Base-by-base conservation (phyloP, 2,329 filamentous ascomycete species). In the Beauveria sp. region DNA sequence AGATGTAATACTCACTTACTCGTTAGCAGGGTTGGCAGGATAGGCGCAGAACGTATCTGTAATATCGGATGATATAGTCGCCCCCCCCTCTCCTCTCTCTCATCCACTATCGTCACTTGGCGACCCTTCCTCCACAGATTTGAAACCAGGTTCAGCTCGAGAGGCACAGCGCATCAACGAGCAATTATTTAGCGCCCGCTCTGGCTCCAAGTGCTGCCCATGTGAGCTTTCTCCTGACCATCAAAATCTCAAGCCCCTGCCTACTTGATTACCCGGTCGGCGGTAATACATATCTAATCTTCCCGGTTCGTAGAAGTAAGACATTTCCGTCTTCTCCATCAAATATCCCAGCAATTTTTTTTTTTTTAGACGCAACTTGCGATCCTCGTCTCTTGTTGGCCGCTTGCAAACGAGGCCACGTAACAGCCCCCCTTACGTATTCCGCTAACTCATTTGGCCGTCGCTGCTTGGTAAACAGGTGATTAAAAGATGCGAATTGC, bases 111-210 rank as follows among this genome's bases (percentile, higher is more conserved):
- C 40, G 50, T 40, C 50, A 22, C 50, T 53, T 53, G 50, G 34
- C 50, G 50, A 53, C 50, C 50, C 30, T 53, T 49, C 43, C 55
- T 58, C 55, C 43, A n/a, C 55, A 50, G 45, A 58, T 50, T 58
- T 58, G 55, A 58, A 58, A 58, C 55, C 40, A 30, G n/a, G 38
- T 20, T 30, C 38, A 43, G 52, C 22, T 55, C 20, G 20, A 16
- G 10, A 18, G 10, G 34, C 10, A 30, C 34, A 16, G 14, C 18
- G 22, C 45, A 49, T 50, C 45, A 50, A 26, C 9, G 14, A 26
- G 30, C 26, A n/a, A 30, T 16, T n/a, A 43, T 20, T 18, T 54
- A 42, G 45, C 30, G 55, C 14, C 30, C 40, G 55, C 52, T 55
- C 38, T 55, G 49, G 26, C 26, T 51, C 12, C 30, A 34, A 34